Conservation (phyloP, 306 rosid genomes). For the Cicer pinnatifidum region DNA sequence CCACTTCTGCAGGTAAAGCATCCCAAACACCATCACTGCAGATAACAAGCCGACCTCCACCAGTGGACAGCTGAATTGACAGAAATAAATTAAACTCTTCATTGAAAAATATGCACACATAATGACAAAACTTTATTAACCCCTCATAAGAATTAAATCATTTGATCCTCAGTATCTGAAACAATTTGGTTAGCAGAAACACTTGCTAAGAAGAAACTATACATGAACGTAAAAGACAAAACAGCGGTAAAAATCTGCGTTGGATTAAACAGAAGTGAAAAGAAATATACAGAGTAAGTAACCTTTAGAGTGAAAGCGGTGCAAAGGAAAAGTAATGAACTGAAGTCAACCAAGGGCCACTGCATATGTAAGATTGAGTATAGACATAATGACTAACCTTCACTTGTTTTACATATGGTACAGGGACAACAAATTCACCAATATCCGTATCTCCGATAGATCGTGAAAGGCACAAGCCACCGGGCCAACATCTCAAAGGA, state of each 20-base stretch:
- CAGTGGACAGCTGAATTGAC: constrained; percentile 72
- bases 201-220: constrained; percentile 32
- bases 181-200: constrained; percentile 9
- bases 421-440: constrained; percentile 95
- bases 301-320: constrained; percentile 14
- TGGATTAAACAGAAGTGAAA: constrained; percentile 29
- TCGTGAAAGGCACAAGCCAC: constrained; percentile 98
- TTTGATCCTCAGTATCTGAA: constrained; percentile 37
- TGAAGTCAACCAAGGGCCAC: constrained; percentile 8
- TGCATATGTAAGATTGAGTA: constrained; percentile 33
- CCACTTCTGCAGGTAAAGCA: constrained; percentile 76
- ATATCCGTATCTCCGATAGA: constrained; percentile 95
- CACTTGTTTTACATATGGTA: constrained; percentile 96
- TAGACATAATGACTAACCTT: constrained; percentile 70
- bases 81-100: constrained; percentile 33
- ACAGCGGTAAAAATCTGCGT: constrained; percentile 2
- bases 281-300: constrained; percentile 31
- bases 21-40: constrained; percentile 99
- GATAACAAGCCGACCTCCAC: constrained; percentile 93
- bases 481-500: constrained; percentile 99
- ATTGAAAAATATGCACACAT: not conserved
- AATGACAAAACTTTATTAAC: constrained; percentile 19
- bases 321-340: constrained; percentile 39
- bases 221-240: not conserved
- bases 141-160: constrained; percentile 22